A percentile compares a stretch with the other conserved stretches of the same genome.
phyloP scores from a whole-genome alignment of 2,329 filamentous ascomycete genomes.

The Amphichorda felina region DNA sequence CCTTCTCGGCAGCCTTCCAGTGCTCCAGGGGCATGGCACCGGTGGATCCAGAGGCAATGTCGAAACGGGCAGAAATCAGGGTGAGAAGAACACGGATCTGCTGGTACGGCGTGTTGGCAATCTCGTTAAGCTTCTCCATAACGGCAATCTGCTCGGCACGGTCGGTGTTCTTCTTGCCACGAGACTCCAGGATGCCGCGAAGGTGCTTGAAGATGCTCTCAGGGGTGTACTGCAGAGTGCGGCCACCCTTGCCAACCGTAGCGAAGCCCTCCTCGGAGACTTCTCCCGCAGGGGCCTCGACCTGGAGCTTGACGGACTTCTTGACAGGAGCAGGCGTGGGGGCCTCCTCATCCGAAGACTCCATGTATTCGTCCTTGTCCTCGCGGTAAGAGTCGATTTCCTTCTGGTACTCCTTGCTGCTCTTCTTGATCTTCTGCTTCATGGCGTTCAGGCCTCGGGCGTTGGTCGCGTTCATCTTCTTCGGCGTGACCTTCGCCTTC shows the following conservation, averaged over 20 bases:
- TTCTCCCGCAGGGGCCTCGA: conserved; percentile 24
- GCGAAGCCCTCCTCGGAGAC: conserved; percentile 76
- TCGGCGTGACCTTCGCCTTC: conserved; percentile 90
- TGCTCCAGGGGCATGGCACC: conserved; percentile 87
- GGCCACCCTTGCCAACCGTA: conserved; percentile 79
- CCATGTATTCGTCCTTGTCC: conserved; percentile 81
- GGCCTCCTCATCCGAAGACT: conserved; percentile 64
- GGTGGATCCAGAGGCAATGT: conserved; percentile 68
- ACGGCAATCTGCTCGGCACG: conserved; percentile 87
- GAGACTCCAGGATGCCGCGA: conserved; percentile 81
- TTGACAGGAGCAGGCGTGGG: conserved; percentile 34
- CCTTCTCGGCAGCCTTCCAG: conserved; percentile 89
- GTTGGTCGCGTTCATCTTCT: conserved; percentile 98
- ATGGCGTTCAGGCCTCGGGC: conserved; percentile 90
- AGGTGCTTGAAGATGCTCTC: conserved; percentile 98
- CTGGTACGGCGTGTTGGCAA: conserved; percentile 85
- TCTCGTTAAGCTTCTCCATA: conserved; percentile 92
- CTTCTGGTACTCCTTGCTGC: conserved; percentile 84
- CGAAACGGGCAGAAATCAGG: conserved; percentile 87
- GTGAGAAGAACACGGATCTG: conserved; percentile 85
- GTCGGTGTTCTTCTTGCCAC: conserved; percentile 99
- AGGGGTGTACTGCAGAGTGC: conserved; percentile 81
- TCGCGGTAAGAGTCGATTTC: conserved; percentile 81
- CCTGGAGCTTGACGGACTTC: conserved; percentile 22
- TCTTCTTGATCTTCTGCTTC: conserved; percentile 98